Evolutionary conservation across 208 protist species (phyloP), one percentile per base, ranked within the genome.

Genomic region (Phytomonas serpens): DNA sequence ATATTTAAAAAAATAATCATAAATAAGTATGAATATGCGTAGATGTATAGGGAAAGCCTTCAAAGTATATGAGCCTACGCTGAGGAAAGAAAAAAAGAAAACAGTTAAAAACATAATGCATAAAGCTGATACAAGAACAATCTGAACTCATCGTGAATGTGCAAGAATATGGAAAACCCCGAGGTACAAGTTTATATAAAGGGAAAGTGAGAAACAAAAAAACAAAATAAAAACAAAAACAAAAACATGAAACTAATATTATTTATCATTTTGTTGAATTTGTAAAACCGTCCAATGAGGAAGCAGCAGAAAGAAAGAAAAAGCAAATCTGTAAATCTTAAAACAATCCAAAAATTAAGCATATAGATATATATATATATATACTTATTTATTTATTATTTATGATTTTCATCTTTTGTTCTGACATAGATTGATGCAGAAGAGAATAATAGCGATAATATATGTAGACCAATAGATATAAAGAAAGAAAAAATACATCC

Each of bases 381-480:
- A 65, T 42, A 65, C 14, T 16, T 42, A 38, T 65, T 16, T 65
- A 65, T 65, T 16, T 19, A 65, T 65, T 5, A 63, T 5, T 9
- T 37, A 30, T 37, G 5, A 5, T 5, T 63, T 42, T 19, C 32
- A 11, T 23, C 14, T 38, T 42, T 11, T 65, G 14, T 65, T 65
- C 32, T 65, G 14, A 65, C 32, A 19, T 42, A 65, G 32, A 67
- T 4, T 38, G 61, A 66, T 72, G 72, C 7, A 57, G 40, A 51
- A 64, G 51, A 19, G 4, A 73, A 74, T 30, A 68, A 61, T 37
- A 73, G 61, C 68, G 65, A 77, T 10, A 68, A 68, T 19, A 68
- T 29, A 72, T 23, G 38, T 9, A 73, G 62, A 73, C 13, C 3
- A 34, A 65, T 14, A 52, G 64, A 72, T 77, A 72, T 72, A 68